Base-by-base conservation (phyloP, 2,329 filamentous ascomycete genomes). In the Colletotrichum limetticola region DNA sequence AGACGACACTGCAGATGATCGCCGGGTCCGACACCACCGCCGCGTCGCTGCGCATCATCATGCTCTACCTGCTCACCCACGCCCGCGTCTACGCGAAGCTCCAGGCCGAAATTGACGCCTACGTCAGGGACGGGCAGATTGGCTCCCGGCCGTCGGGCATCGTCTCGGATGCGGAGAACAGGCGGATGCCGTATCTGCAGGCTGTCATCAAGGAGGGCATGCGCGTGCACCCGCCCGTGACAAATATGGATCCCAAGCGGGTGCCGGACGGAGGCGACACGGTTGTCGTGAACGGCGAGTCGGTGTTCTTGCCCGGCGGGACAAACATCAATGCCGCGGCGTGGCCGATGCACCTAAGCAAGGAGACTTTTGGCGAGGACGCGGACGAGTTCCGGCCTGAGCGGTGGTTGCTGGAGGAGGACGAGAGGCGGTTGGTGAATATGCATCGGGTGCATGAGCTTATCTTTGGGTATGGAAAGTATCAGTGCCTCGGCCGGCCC, bases 141-240 rank as follows among this genome's bases (percentile, higher is more conserved):
- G 19, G 16, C 1, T n/a, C 46, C 5, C 11, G 42, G 24, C 16
- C 35, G 1, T 35, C 46, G 1, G 42, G 49, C 1, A 26, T 76
- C 56, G 82, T 84, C 35, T 78, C 77, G 5, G 88, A 86, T 84
- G 76, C 76, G 2, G 82, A 90, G 75, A 81, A 84, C 1, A 87
- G 89, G 75, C 78, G 76, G 11, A 80, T 91, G 6, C 80, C 84
- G 0, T 90, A 90, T 78, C 84, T 91, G 76, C 88, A 90, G 78
- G 89, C 88, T 1, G 89, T 88, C 62, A 81, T 91, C 12, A 88
- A 87, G 56, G 89, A 91, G 77, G 85, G 86, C 2, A 86, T 91
- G 82, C 87, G 89, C 4, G 80, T 90, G 71, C 86, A 87, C 9
- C 88, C 89, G 0, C 88, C 89, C 0, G 71, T 77, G 6, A 79